phyloP scores from a whole-genome alignment of 192 early-diverging fungal species.

The Lobosporangium transversale region DNA sequence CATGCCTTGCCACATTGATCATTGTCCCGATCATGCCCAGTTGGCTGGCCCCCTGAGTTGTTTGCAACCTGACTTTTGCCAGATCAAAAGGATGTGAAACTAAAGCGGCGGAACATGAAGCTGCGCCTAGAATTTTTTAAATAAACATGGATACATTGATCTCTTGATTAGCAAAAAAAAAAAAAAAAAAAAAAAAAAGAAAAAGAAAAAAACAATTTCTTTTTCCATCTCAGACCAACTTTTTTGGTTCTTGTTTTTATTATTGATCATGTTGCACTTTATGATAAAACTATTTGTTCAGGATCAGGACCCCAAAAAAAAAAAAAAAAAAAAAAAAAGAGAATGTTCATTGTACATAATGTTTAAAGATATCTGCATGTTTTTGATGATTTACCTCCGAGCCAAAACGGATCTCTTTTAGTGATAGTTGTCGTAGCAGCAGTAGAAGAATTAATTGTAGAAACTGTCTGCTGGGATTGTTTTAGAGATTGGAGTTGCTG shows the following conservation, averaged over 20 bases:
- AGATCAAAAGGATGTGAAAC: constrained; percentile 87
- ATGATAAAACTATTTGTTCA: too few relatives aligned
- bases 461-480: constrained; percentile 11
- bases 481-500: constrained; percentile 22
- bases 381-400: constrained; percentile 54
- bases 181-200: constrained; percentile 22
- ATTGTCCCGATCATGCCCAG: constrained; percentile 78
- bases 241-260: too few relatives aligned
- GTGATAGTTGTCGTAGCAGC: too few relatives aligned
- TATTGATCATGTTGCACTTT: too few relatives aligned
- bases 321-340: too few relatives aligned
- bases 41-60: constrained; percentile 66
- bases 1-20: constrained; percentile 72
- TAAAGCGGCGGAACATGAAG: constrained; percentile 66
- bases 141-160: too few relatives aligned
- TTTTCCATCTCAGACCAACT: too few relatives aligned
- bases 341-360: too few relatives aligned
- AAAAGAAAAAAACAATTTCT: constrained; percentile 1
- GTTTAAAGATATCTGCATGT: too few relatives aligned
- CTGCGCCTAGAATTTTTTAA: too few relatives aligned
- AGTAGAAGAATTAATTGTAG: too few relatives aligned
- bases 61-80: constrained; percentile 93
- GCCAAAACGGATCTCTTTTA: constrained; percentile 58
- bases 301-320: constrained; percentile 1
- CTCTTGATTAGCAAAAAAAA: too few relatives aligned